Base-by-base conservation (phyloP, 129 eudicot genomes). In the Rutidosis leptorrhynchoides region DNA sequence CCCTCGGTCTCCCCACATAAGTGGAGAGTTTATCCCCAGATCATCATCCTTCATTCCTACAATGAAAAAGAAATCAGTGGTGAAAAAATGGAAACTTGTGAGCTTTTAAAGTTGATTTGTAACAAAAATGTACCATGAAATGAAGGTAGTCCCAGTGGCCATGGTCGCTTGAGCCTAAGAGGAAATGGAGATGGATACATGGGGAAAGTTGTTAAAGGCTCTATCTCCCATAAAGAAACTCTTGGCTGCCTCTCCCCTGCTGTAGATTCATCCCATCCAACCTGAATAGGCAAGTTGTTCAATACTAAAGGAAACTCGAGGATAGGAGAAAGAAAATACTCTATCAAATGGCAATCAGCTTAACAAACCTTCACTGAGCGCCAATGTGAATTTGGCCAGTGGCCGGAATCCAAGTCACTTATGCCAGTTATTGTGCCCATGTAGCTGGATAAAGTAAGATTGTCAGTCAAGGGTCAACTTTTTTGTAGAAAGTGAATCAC, bases 371-470 rank as follows among this genome's bases (percentile, higher is more conserved):
- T 88, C 30, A 88, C 96, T 1, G 96, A 88, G 64, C 96, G 89
- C 93, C 96, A 89, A 60, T 89, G 96, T n/a, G 96, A 89, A 75
- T 83, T 89, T 28, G 83, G 77, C 96, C 96, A 89, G 30, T 89
- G 89, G 65, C 64, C 87, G 21, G 93, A 82, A 66, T 89, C 96
- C 40, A 83, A 64, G 68, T 85, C 93, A 72, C 93, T 57, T 6
- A 89, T 85, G 52, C 96, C 96, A 35, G 93, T 89, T 51, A 88
- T 88, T 15, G 96, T 88, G 53, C 96, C 96, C 96, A 88, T 88
- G 62, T 88, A 88, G 55, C 96, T 88, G 75, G 59, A 68, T n/a
- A n/a, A n/a, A n/a, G n/a, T n/a, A n/a, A n/a, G n/a, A n/a, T n/a
- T n/a, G n/a, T n/a, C n/a, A n/a, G n/a, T n/a, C n/a, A n/a, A n/a